Percentiles rank a stretch among this genome's conserved stretches.
Conservation (phyloP, 495 filamentous ascomycete genomes). For the Aspergillus conjunctus region DNA sequence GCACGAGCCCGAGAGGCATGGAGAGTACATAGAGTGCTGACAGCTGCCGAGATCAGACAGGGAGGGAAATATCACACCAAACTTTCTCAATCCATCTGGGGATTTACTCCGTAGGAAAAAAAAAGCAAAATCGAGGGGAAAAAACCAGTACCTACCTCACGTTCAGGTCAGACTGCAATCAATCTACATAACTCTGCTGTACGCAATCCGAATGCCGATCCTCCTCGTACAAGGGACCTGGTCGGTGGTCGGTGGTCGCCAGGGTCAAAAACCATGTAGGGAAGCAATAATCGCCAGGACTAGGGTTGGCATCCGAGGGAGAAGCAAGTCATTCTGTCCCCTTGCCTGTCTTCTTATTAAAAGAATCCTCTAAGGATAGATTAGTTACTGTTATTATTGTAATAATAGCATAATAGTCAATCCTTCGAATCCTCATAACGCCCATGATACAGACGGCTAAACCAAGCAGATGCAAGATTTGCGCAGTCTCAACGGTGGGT, state of each 20-base stretch:
- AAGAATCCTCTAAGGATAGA: neutral
- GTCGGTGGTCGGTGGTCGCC: no score
- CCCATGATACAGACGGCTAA: neutral
- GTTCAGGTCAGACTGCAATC: no score
- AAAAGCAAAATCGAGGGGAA: neutral
- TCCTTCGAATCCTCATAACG: neutral
- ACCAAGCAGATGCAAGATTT: slow-evolving; percentile 27
- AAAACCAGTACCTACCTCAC: neutral
- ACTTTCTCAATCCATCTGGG: no score
- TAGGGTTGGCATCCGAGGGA: neutral
- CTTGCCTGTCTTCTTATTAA: neutral
- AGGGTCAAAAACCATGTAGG: neutral
- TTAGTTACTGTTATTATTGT: neutral
- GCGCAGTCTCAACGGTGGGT: slow-evolving; percentile 25
- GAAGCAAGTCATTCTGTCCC: neutral
- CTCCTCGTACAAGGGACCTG: neutral
- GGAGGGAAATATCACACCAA: no score
- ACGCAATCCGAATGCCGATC: slow-evolving; percentile 2
- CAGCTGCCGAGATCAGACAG: slow-evolving; percentile 11
- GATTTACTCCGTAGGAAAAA: no score
- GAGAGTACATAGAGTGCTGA: slow-evolving; percentile 18
- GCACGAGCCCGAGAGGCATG: slow-evolving; percentile 11
- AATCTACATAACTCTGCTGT: neutral
- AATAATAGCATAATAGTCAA: neutral
- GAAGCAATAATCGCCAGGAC: neutral